phyloP scores from a whole-genome alignment of 2,329 filamentous ascomycete species.

The Cladosporium oxysporum region DNA sequence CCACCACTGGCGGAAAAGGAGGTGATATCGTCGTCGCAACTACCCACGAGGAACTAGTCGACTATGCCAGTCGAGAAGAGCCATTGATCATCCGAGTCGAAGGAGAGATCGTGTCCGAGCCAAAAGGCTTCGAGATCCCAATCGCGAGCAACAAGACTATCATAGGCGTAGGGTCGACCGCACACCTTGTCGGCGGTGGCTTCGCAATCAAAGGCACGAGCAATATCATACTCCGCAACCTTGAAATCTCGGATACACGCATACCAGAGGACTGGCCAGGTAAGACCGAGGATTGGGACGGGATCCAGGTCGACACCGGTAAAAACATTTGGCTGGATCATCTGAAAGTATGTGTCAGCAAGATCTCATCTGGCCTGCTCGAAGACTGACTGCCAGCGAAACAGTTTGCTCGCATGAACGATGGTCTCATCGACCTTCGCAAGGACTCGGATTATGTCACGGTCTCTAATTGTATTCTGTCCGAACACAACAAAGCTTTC shows the following conservation, averaged over 20 bases:
- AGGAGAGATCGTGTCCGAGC: slow-evolving; percentile 24
- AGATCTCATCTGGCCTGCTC: not conserved
- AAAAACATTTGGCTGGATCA: slow-evolving; percentile 32
- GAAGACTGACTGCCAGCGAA: not conserved
- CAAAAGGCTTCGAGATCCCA: slow-evolving; percentile 27
- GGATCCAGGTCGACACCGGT: slow-evolving; percentile 30
- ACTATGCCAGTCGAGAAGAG: slow-evolving; percentile 27
- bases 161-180: slow-evolving; percentile 28
- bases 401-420: slow-evolving; percentile 25
- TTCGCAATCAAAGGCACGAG: slow-evolving; percentile 26
- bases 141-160: slow-evolving; percentile 31
- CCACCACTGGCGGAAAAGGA: slow-evolving; percentile 28
- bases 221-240: slow-evolving; percentile 30
- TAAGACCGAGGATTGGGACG: slow-evolving; percentile 30
- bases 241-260: slow-evolving; percentile 25
- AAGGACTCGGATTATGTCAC: slow-evolving; percentile 31
- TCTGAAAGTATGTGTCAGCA: slow-evolving; percentile 18
- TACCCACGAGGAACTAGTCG: slow-evolving; percentile 26
- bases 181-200: slow-evolving; percentile 27
- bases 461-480: slow-evolving; percentile 28
- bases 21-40: slow-evolving; percentile 27
- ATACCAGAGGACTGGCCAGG: slow-evolving; percentile 24
- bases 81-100: slow-evolving; percentile 28
- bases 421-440: slow-evolving; percentile 30
- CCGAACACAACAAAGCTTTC: slow-evolving; percentile 32